Evolutionary conservation across 495 filamentous ascomycete genomes (phyloP).

Genomic region (Patellaria atrata): DNA sequence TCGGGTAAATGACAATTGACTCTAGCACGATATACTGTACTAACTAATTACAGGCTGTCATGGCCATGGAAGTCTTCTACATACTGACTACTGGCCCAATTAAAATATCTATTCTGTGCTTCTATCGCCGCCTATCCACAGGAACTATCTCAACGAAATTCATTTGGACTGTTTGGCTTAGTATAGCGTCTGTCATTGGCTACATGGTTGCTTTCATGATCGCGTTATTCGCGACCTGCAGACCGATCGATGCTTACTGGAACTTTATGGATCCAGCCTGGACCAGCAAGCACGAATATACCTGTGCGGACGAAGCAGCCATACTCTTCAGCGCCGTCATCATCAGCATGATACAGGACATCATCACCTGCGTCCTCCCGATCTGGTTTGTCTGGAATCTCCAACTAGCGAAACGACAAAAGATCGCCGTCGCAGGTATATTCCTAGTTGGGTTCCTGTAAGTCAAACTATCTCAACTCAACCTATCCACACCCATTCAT

Average conservation of each 20-base stretch:
- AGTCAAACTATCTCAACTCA: no score
- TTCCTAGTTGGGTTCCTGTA: conserved; percentile 19
- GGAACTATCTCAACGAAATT: conserved; percentile 14
- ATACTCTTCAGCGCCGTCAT: conserved; percentile 9
- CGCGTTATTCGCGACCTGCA: conserved; percentile 13
- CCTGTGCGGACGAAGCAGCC: conserved; percentile 15
- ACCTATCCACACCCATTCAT: no score
- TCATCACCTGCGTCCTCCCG: conserved; percentile 14
- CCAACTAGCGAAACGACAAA: conserved; percentile 18
- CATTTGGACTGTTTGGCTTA: conserved; percentile 12
- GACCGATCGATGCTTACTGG: conserved; percentile 17
- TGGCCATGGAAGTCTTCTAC: conserved; percentile 16
- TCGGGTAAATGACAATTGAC: conserved; percentile 12
- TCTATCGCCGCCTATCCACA: conserved; percentile 19
- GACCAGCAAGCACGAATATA: conserved; percentile 10
- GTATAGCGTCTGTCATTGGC: conserved; percentile 16
- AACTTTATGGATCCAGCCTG: conserved; percentile 12
- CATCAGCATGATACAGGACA: conserved; percentile 18
- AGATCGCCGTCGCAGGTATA: conserved; percentile 15
- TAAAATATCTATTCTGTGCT: conserved; percentile 22
- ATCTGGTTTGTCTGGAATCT: conserved; percentile 20
- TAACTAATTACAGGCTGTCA: conserved; percentile 10
- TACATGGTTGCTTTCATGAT: conserved; percentile 15
- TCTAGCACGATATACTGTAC: background rate
- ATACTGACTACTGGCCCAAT: conserved; percentile 10